Percentiles rank a stretch among this genome's conserved stretches.
These are phyloP conservation scores for Globisporangium okanoganense DNA, from an alignment of 352 stramenopile genomes.

Conservation along the genomic window DNA sequence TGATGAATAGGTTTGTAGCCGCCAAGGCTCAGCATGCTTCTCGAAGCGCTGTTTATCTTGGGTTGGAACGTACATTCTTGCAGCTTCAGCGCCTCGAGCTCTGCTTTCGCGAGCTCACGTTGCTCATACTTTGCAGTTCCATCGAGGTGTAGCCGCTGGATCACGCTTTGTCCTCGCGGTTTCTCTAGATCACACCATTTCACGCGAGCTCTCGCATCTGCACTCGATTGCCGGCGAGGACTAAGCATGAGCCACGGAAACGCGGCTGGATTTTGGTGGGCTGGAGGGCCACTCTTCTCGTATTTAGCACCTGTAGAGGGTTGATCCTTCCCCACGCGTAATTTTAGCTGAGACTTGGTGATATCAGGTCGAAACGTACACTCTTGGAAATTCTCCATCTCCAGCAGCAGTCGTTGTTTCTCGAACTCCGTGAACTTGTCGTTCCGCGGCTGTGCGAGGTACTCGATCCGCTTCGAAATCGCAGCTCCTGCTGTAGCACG, in stretches of 20 bases:
- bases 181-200: slow-evolving; percentile 13
- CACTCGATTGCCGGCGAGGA: slow-evolving; percentile 28
- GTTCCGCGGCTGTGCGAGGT: slow-evolving; percentile 51
- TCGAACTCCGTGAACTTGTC: slow-evolving; percentile 56
- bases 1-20: slow-evolving; percentile 73
- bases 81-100: slow-evolving; percentile 44
- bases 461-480: slow-evolving; percentile 29
- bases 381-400: slow-evolving; percentile 58
- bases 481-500: not conserved
- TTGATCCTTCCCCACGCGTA: not conserved
- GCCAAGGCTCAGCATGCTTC: slow-evolving; percentile 26
- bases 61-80: slow-evolving; percentile 68
- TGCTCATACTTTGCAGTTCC: slow-evolving; percentile 48
- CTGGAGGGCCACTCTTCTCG: not conserved
- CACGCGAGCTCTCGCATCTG: not conserved
- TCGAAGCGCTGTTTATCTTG: slow-evolving; percentile 52
- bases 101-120: slow-evolving; percentile 43
- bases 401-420: slow-evolving; percentile 47
- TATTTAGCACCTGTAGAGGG: not conserved
- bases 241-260: slow-evolving; percentile 68
- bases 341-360: slow-evolving; percentile 14
- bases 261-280: not conserved
- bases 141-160: slow-evolving; percentile 65
- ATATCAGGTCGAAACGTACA: slow-evolving; percentile 68
- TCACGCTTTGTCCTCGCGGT: slow-evolving; percentile 24